Evolutionary conservation across 495 filamentous ascomycete species (phyloP).

Genomic region (Lindgomyces ingoldianus): DNA sequence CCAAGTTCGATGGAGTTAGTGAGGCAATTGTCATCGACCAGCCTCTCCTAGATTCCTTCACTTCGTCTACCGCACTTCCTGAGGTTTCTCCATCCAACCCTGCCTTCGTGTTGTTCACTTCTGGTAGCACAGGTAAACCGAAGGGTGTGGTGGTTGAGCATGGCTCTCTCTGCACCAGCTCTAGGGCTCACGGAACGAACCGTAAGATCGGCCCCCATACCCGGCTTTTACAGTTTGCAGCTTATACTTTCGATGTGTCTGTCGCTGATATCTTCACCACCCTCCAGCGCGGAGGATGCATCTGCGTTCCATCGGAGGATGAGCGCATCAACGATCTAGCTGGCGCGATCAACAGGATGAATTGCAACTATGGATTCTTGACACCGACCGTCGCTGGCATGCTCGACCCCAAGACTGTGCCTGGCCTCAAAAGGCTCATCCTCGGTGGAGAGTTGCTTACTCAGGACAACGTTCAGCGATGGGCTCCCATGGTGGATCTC

Average conservation of each 20-base stretch:
- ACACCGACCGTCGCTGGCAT: constrained; percentile 34
- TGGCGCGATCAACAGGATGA: constrained; percentile 36
- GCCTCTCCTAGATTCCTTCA: neutral
- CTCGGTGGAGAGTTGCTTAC: constrained; percentile 27
- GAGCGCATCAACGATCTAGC: constrained; percentile 39
- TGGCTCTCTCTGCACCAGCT: constrained; percentile 17
- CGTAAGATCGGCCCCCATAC: constrained; percentile 26
- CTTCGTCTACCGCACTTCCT: neutral
- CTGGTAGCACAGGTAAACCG: constrained; percentile 35
- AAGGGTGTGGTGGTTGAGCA: constrained; percentile 40
- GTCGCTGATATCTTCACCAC: constrained; percentile 29
- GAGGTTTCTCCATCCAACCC: constrained; percentile 14
- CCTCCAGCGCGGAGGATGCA: constrained; percentile 23
- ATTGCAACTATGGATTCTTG: constrained; percentile 37
- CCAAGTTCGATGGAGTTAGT: constrained; percentile 17
- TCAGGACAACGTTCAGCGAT: constrained; percentile 13
- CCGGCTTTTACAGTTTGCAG: constrained; percentile 25
- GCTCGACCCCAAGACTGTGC: constrained; percentile 21
- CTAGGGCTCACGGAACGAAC: constrained; percentile 47
- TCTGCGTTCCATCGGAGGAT: constrained; percentile 33
- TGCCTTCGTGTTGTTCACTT: constrained; percentile 40
- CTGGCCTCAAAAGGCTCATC: constrained; percentile 36
- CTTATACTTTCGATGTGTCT: constrained; percentile 31
- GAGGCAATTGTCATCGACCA: constrained; percentile 6
- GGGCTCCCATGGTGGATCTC: constrained; percentile 13